Conservation (phyloP, 495 filamentous ascomycete species). For the Neohortaea acidophila region DNA sequence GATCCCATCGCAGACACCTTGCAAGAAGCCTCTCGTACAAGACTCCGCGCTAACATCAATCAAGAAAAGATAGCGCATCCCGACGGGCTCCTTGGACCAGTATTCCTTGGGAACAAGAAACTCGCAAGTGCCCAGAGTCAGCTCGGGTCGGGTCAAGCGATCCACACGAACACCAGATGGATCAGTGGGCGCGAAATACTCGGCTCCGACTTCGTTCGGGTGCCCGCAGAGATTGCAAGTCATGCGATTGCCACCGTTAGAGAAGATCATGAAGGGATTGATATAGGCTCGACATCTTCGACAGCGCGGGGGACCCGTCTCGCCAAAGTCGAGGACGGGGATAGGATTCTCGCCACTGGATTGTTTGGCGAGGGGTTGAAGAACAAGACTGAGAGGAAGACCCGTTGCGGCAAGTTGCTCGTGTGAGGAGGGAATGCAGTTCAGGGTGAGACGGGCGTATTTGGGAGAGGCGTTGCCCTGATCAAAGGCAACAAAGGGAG, state of each 20-base stretch:
- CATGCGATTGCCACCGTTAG: constrained; percentile 85
- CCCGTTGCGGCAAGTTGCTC: constrained; percentile 67
- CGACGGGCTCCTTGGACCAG: constrained; percentile 88
- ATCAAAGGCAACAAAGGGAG: constrained; percentile 82
- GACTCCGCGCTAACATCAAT: constrained; percentile 88
- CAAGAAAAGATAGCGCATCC: constrained; percentile 74
- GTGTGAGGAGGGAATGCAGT: constrained; percentile 70
- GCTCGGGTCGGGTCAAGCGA: constrained; percentile 74
- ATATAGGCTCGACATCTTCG: constrained; percentile 91
- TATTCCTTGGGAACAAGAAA: constrained; percentile 97
- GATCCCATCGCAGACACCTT: constrained; percentile 83
- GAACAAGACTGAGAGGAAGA: constrained; percentile 70
- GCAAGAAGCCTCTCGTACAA: constrained; percentile 74
- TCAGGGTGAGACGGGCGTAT: constrained; percentile 78
- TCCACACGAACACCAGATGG: constrained; percentile 79
- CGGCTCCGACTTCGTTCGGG: constrained; percentile 80
- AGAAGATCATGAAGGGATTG: constrained; percentile 97
- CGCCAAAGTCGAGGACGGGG: constrained; percentile 90
- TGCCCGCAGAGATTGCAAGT: constrained; percentile 98
- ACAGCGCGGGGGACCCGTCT: constrained; percentile 79
- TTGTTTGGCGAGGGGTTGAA: constrained; percentile 76
- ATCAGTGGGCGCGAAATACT: constrained; percentile 86
- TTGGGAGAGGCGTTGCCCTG: constrained; percentile 96
- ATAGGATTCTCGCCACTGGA: constrained; percentile 77
- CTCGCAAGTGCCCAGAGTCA: constrained; percentile 83